phyloP scores from a whole-genome alignment of 179 eudicot genomes.

The Amaranthus tricolor region DNA sequence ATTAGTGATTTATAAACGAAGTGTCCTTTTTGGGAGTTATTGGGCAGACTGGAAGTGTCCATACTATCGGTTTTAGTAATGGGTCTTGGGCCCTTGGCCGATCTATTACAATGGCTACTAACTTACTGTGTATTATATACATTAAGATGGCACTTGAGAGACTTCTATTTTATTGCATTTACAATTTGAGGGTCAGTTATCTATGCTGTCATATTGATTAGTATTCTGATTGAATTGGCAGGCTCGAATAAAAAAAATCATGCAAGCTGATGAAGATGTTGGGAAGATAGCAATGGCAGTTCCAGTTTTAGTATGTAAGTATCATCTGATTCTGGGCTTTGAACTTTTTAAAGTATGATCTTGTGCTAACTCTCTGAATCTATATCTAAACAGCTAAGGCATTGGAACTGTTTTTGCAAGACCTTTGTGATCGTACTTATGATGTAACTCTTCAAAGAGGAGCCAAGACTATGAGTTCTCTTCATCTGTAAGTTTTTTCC shows the following conservation, averaged over 20 bases:
- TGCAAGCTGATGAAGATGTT: constrained; percentile 99
- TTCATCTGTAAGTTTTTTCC: constrained; percentile 74
- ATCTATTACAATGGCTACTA: too few relatives aligned
- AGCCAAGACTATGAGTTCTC: constrained; percentile 84
- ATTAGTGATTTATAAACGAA: too few relatives aligned
- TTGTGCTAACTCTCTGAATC: constrained; percentile 11
- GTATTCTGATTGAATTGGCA: constrained; percentile 24
- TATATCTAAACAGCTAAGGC: constrained; percentile 77
- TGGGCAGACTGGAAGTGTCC: too few relatives aligned
- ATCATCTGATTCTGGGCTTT: neutral
- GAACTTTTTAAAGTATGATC: neutral
- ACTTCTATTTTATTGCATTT: neutral
- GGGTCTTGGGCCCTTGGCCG: too few relatives aligned
- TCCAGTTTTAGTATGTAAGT: constrained; percentile 93
- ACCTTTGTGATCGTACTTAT: constrained; percentile 92
- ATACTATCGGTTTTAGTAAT: too few relatives aligned
- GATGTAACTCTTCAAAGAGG: constrained; percentile 90
- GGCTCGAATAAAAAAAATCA: constrained; percentile 96
- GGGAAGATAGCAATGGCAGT: constrained; percentile 99
- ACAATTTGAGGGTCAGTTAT: constrained; percentile 1
- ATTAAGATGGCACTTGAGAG: too few relatives aligned
- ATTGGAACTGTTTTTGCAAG: constrained; percentile 93
- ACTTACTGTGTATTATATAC: too few relatives aligned
- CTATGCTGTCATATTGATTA: neutral
- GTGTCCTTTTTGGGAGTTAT: too few relatives aligned